phyloP scores from a whole-genome alignment of 306 rosid genomes.

The Quercus variabilis region DNA sequence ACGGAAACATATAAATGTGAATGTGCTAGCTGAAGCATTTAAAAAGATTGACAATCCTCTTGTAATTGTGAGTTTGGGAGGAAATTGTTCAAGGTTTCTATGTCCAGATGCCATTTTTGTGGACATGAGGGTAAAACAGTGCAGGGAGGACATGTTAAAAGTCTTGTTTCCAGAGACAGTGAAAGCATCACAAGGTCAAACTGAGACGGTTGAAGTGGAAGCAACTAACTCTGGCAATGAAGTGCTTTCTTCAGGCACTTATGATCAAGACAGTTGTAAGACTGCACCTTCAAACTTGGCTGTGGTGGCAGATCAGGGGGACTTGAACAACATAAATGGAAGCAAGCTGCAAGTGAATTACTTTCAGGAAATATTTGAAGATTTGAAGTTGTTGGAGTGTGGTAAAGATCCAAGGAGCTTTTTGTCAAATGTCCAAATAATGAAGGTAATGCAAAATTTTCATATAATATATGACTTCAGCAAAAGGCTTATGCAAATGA shows the following conservation, averaged over 20 bases:
- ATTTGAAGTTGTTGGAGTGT: neutral
- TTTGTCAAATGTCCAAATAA: neutral
- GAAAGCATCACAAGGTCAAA: conserved; percentile 6
- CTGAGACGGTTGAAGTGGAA: neutral
- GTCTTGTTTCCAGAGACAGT: conserved; percentile 27
- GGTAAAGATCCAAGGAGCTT: neutral
- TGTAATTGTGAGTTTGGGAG: conserved; percentile 34
- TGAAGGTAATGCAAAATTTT: conserved; percentile 18
- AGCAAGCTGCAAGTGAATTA: neutral
- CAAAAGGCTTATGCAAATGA: neutral
- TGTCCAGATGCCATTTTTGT: conserved; percentile 38
- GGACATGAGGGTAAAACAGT: conserved; percentile 24
- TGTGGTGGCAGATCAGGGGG: neutral
- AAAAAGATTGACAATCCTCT: conserved; percentile 42
- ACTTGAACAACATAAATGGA: neutral
- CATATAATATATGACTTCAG: neutral
- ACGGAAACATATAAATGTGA: conserved; percentile 2
- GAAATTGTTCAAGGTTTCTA: neutral
- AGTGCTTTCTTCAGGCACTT: conserved; percentile 4
- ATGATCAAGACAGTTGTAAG: neutral
- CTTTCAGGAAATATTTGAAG: conserved; percentile 22
- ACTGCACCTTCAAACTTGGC: conserved; percentile 1
- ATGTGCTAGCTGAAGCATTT: conserved; percentile 45
- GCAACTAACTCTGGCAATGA: neutral
- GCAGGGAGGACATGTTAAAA: conserved; percentile 20